A percentile compares a stretch with the other conserved stretches of the same genome.
Evolutionary conservation across 164 flowering plant species (phyloP).

Genomic region (Berberis thunbergii): DNA sequence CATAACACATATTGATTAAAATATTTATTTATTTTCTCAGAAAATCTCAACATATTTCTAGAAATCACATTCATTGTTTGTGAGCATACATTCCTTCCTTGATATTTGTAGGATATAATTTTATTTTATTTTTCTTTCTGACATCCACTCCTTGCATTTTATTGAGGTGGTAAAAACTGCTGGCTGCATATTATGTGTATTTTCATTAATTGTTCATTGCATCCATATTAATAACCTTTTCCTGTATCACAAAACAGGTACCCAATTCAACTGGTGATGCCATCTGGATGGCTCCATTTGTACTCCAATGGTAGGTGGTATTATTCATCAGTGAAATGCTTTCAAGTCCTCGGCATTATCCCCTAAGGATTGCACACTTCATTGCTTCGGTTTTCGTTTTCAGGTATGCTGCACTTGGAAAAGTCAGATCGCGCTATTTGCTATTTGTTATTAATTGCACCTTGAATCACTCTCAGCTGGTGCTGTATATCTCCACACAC

Average conservation of each 20-base stretch:
- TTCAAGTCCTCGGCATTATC: not conserved
- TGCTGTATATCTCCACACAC: too few species aligned
- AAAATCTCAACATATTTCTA: too few species aligned
- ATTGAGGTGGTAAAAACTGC: not conserved
- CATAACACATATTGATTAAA: too few species aligned
- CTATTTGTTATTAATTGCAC: slow-evolving; percentile 33
- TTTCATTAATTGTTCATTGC: too few species aligned
- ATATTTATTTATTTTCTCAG: too few species aligned
- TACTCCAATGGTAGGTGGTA: slow-evolving; percentile 80
- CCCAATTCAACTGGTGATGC: slow-evolving; percentile 90
- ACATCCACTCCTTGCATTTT: not conserved
- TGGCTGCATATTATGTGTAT: too few species aligned
- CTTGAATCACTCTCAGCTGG: not conserved
- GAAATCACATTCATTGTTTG: too few species aligned
- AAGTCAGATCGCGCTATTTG: slow-evolving; percentile 65
- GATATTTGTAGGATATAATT: too few species aligned
- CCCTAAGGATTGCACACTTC: not conserved
- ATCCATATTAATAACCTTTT: too few species aligned
- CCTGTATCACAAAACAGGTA: slow-evolving; percentile 39
- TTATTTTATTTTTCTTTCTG: too few species aligned
- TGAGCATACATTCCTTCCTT: too few species aligned
- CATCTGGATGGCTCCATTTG: slow-evolving; percentile 99
- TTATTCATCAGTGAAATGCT: too few species aligned
- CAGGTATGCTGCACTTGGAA: slow-evolving; percentile 99
- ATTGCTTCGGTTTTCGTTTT: slow-evolving; percentile 1